Percentiles rank a stretch among this genome's conserved stretches.
These are phyloP conservation scores for Talinum fruticosum DNA, from an alignment of 148 eudicot genomes.

Conservation along the genomic window DNA sequence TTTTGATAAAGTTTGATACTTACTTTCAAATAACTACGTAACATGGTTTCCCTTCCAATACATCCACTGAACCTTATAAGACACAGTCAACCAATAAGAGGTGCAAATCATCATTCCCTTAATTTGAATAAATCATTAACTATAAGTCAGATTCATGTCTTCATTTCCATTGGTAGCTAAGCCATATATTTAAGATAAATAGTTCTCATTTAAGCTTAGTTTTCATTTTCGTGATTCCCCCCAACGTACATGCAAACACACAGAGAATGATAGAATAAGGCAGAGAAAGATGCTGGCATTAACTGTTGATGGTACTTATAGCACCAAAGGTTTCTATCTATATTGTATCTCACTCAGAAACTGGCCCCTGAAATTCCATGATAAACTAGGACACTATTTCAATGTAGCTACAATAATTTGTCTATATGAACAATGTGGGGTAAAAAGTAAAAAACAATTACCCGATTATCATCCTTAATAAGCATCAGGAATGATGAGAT, in stretches of 20 bases:
- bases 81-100: neutral
- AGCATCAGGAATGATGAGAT: constrained; percentile 91
- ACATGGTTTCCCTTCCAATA: neutral
- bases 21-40: neutral
- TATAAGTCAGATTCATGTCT: neutral
- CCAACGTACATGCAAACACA: neutral
- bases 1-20: too few relatives aligned
- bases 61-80: neutral
- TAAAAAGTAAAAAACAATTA: constrained; percentile 25
- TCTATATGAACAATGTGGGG: neutral
- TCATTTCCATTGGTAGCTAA: neutral
- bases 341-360: too few relatives aligned
- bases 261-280: neutral
- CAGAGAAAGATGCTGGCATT: neutral
- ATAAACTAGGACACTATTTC: constrained; percentile 1
- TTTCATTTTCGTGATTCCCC: neutral
- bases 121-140: too few relatives aligned
- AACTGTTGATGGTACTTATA: neutral
- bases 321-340: neutral
- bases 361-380: neutral
- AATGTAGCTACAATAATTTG: neutral
- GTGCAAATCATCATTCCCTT: neutral
- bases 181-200: neutral
- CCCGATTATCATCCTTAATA: constrained; percentile 92
- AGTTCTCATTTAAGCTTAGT: neutral